These are phyloP conservation scores for Candida mesenterica DNA, from an alignment of 1,139 yeast genomes.

Conservation along the genomic window DNA sequence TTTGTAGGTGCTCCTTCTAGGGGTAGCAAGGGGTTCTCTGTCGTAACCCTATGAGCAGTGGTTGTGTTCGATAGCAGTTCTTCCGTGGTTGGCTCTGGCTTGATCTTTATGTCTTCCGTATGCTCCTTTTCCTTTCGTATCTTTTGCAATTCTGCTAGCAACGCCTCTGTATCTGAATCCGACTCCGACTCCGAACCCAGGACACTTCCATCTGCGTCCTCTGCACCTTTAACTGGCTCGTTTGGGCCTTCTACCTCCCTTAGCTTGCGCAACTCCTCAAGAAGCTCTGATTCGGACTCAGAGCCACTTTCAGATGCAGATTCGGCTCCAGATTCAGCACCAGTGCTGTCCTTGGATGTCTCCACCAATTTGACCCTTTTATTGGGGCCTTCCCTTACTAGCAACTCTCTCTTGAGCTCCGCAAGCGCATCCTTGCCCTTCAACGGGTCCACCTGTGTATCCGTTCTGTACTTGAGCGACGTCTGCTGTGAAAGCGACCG, in stretches of 20 bases:
- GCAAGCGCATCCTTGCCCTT: constrained; percentile 13
- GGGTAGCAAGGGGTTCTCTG: background rate
- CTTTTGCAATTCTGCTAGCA: constrained; percentile 54
- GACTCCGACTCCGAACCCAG: constrained; percentile 17
- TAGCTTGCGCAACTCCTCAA: constrained; percentile 12
- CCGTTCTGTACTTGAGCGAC: constrained; percentile 57
- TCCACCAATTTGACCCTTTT: background rate
- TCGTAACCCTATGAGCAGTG: background rate
- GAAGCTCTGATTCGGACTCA: constrained; percentile 9
- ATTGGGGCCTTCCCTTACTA: constrained; percentile 18
- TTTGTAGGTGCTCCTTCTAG: constrained; percentile 8
- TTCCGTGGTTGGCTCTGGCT: background rate
- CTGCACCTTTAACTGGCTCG: constrained; percentile 3
- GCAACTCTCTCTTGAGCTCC: constrained; percentile 22
- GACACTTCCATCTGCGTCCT: background rate
- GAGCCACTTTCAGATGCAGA: constrained; percentile 1
- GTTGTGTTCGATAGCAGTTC: background rate
- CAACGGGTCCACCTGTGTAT: constrained; percentile 19
- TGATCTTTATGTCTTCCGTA: background rate
- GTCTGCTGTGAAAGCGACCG: constrained; percentile 71
- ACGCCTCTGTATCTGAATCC: constrained; percentile 35
- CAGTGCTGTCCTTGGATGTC: background rate
- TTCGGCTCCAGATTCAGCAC: constrained; percentile 5
- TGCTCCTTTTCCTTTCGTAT: constrained; percentile 40
- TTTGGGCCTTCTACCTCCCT: constrained; percentile 12